phyloP scores from a whole-genome alignment of 1,139 yeast species.

The Kodamaea fungicola region DNA sequence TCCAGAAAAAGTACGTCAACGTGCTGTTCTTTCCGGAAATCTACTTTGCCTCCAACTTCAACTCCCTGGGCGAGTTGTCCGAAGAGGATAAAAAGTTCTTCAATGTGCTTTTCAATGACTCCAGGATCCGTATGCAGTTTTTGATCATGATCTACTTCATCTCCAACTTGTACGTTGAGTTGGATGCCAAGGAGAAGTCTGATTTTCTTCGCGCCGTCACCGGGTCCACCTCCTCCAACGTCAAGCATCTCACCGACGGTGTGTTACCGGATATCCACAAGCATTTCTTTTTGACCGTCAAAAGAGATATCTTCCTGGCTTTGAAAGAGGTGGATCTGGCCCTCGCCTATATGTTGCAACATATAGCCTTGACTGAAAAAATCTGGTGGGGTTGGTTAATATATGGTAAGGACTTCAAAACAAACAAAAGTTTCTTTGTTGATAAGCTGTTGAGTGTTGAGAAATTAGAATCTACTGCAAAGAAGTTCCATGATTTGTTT shows the following conservation, averaged over 20 bases:
- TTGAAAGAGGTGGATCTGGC: conserved; percentile 24
- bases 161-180: conserved; percentile 29
- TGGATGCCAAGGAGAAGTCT: conserved; percentile 21
- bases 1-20: conserved; percentile 20
- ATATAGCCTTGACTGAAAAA: conserved; percentile 26
- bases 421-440: conserved; percentile 28
- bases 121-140: conserved; percentile 27
- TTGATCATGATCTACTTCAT: conserved; percentile 33
- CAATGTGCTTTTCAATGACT: conserved; percentile 22
- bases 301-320: conserved; percentile 22
- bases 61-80: conserved; percentile 15
- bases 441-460: conserved; percentile 19
- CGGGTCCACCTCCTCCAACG: conserved; percentile 20
- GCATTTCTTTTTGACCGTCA: conserved; percentile 22
- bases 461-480: conserved; percentile 19
- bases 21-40: conserved; percentile 34
- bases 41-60: conserved; percentile 33
- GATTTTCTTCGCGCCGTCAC: conserved; percentile 22
- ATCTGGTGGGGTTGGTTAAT: conserved; percentile 45
- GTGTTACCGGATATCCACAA: conserved; percentile 24
- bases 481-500: conserved; percentile 16
- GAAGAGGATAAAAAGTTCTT: conserved; percentile 27
- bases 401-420: conserved; percentile 33
- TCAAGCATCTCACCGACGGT: conserved; percentile 40
- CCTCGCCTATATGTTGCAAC: conserved; percentile 27